phyloP scores from a whole-genome alignment of 1,284 basidiomycete species.

The Puccinia triticina region DNA sequence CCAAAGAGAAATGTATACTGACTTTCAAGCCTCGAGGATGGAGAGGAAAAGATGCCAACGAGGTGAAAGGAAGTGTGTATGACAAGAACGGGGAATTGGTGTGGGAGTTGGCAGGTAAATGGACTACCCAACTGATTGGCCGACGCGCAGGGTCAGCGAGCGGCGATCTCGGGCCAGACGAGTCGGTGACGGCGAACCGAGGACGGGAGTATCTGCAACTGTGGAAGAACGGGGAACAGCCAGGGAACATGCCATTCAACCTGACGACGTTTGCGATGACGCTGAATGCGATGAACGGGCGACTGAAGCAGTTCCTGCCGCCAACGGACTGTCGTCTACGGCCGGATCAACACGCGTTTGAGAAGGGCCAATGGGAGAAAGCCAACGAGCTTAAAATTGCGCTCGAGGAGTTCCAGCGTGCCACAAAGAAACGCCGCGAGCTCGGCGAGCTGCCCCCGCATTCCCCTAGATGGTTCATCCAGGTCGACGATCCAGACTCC shows the following conservation, averaged over 20 bases:
- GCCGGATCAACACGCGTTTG: conserved; percentile 93
- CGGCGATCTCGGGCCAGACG: conserved; percentile 76
- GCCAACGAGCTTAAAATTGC: conserved; percentile 83
- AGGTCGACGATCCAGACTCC: conserved; percentile 72
- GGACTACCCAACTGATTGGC: conserved; percentile 92
- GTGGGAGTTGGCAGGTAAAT: conserved; percentile 92
- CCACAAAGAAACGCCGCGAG: conserved; percentile 75
- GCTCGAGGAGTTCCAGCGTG: conserved; percentile 86
- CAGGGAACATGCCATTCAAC: conserved; percentile 78
- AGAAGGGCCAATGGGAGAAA: conserved; percentile 67
- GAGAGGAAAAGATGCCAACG: conserved; percentile 86
- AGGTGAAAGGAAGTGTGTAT: conserved; percentile 83
- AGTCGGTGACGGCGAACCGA: conserved; percentile 57
- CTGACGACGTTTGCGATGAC: conserved; percentile 92
- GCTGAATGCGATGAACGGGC: conserved; percentile 76
- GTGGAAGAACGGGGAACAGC: conserved; percentile 85
- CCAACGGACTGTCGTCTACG: conserved; percentile 92
- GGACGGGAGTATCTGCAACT: conserved; percentile 75
- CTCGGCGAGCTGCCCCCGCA: conserved; percentile 74
- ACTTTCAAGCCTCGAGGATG: conserved; percentile 96
- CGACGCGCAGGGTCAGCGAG: conserved; percentile 67
- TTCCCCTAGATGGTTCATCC: conserved; percentile 67
- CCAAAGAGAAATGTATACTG: conserved; percentile 82
- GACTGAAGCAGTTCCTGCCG: conserved; percentile 73
- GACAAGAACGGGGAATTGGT: conserved; percentile 70